Base-by-base conservation (phyloP, 2,329 filamentous ascomycete genomes). In the Colletotrichum sp. region DNA sequence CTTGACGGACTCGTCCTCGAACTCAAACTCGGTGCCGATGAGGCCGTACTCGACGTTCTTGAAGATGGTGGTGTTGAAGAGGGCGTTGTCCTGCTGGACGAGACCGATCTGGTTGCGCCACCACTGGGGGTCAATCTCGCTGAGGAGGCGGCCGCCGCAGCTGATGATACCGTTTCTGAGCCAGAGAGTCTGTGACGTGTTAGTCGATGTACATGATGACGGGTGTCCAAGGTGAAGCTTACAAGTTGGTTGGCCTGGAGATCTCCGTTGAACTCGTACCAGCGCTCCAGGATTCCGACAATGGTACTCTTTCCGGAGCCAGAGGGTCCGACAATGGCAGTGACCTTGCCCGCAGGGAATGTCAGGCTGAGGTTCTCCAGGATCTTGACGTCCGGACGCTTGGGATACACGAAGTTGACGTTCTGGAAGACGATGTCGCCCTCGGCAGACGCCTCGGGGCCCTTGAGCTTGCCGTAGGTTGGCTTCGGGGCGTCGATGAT, bases 101-200 rank as follows among this genome's bases (percentile, higher is more conserved):
- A 99, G 89, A 2, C 96, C 93, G 80, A 99, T 95, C 80, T 98
- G 95, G 82, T 96, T 95, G 72, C 97, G 93, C 77, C 99, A 87
- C 96, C 96, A 99, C 68, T 92, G 92, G 36, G 98, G 89, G 81
- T 99, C 99, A 65, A 99, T 88, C 1, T 89, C 93, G 80, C 91
- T 92, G 71, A 98, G 59, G 15, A 69, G 28, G 3, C 66, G 65
- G 1, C 66, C 71, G 12, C 75, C 75, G n/a, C 73, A 72, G n/a
- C 52, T 74, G 71, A 77, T 71, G 28, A 77, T 32, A 8, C 75
- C 39, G 57, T 81, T 85, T 21, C 84, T 80, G 6, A 86, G 81
- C 83, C 84, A 86, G 52, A 82, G 83, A n/a, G 85, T 83, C 6
- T 81, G 65, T 65, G 1, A 79, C 79, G 4, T 21, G n/a, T 76